Evolutionary conservation across 768 basidiomycete species (phyloP).

Genomic region (Sutorius australiensis): DNA sequence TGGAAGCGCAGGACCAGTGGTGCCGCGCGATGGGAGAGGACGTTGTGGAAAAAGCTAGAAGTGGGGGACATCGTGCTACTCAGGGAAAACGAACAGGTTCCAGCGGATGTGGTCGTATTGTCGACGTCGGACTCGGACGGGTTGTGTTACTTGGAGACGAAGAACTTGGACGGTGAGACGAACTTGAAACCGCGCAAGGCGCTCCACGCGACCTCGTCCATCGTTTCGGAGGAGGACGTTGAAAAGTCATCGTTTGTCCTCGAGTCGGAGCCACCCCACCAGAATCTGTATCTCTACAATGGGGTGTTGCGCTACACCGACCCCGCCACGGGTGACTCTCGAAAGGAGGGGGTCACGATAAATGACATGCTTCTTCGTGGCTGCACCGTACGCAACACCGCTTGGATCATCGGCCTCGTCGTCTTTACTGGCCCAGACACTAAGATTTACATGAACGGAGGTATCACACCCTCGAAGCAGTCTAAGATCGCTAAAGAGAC

Average conservation of each 20-base stretch:
- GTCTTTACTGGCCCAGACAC: constrained; percentile 91
- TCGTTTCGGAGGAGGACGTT: constrained; percentile 84
- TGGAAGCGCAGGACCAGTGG: constrained; percentile 67
- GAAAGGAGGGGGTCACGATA: constrained; percentile 74
- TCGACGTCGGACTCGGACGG: constrained; percentile 90
- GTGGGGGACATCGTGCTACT: constrained; percentile 94
- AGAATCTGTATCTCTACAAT: constrained; percentile 89
- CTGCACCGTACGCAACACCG: constrained; percentile 83
- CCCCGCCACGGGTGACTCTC: constrained; percentile 44
- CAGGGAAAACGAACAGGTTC: constrained; percentile 92
- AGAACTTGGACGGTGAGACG: constrained; percentile 97
- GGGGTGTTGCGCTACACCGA: constrained; percentile 78
- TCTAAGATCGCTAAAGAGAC: constrained; percentile 98
- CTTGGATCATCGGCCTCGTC: constrained; percentile 92
- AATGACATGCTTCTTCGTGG: constrained; percentile 92
- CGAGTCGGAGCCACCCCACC: constrained; percentile 91
- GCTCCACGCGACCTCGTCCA: constrained; percentile 67
- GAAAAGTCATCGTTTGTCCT: constrained; percentile 84
- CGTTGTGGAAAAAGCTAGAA: constrained; percentile 97
- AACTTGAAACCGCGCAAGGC: constrained; percentile 87
- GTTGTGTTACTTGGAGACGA: constrained; percentile 94
- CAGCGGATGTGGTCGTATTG: constrained; percentile 91
- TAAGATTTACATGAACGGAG: constrained; percentile 90
- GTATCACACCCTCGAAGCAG: constrained; percentile 92
- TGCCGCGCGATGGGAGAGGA: constrained; percentile 86